These are phyloP conservation scores for Dactylellina cionopaga DNA, from an alignment of 2,329 filamentous ascomycete species.

Conservation along the genomic window DNA sequence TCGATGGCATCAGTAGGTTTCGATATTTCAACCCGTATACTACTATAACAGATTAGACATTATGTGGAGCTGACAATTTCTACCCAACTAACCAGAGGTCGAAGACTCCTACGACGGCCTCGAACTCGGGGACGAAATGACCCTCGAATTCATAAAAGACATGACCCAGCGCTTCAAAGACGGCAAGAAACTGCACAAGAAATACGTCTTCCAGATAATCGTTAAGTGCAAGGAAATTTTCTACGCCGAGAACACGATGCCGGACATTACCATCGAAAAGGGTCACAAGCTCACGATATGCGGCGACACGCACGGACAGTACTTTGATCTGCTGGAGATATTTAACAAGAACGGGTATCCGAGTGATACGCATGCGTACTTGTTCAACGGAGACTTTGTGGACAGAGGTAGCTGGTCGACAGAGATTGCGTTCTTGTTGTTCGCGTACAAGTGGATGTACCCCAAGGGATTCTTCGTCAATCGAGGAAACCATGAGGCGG, in stretches of 20 bases:
- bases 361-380: constrained; percentile 85
- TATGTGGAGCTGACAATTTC: background rate
- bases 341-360: constrained; percentile 91
- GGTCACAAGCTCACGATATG: constrained; percentile 89
- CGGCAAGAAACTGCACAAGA: constrained; percentile 92
- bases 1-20: constrained; percentile 75
- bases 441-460: constrained; percentile 95
- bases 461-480: constrained; percentile 93
- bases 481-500: constrained; percentile 97
- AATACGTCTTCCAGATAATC: constrained; percentile 98
- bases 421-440: constrained; percentile 93
- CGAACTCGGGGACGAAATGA: constrained; percentile 82
- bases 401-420: constrained; percentile 97
- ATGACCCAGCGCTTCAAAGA: constrained; percentile 96
- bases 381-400: constrained; percentile 99
- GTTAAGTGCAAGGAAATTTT: constrained; percentile 88
- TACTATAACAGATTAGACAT: background rate
- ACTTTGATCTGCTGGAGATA: constrained; percentile 95
- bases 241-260: constrained; percentile 94
- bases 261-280: constrained; percentile 83
- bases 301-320: constrained; percentile 97
- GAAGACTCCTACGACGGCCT: constrained; percentile 88
- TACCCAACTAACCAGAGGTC: constrained; percentile 63
- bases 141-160: constrained; percentile 94
- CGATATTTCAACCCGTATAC: background rate